Base-by-base conservation (phyloP, 306 rosid species). In the Coriaria nepalensis region DNA sequence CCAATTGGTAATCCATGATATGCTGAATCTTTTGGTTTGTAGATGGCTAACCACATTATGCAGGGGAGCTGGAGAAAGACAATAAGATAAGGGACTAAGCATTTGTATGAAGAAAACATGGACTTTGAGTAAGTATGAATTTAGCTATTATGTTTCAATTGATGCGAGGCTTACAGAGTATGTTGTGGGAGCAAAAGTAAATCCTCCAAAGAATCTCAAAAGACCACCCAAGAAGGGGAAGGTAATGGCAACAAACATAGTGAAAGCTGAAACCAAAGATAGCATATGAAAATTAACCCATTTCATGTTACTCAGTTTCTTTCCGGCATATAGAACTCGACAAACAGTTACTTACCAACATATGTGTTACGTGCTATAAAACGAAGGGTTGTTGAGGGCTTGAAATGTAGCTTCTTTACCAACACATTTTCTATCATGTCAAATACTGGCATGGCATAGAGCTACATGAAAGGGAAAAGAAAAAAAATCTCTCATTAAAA, bases 391-490 rank as follows among this genome's bases (percentile, higher is more conserved):
- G 10, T 38, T 40, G 40, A 70, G 1, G 96, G 96, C 12, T 15
- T 44, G 66, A 79, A 79, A 44, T 68, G 37, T 38, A 86, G 32
- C 59, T 86, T 79, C 78, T 82, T 82, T 51, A 86, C 94, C 68
- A 86, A 7, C 8, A 77, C 54, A 40, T 83, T 77, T 76, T 86
- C 96, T 33, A 86, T 72, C 96, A 87, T 87, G 70, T 87, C 96
- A 59, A 87, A 87, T 49, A 87, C 96, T 0, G 96, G 92, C 90
- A 87, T 87, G 50, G 96, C 94, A 48, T 82, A 87, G 14, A 87
- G 69, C 94, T 86, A 46, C 66, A 67, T 2, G 35, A 53, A 0
- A 45, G 7, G 38, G 11, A 35, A 35, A 11, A 6, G 8, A 41
- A 32, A 57, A 14, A n/a, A 8, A 20, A 20, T 20, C n/a, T n/a